Percentiles rank a stretch among this genome's conserved stretches.
phyloP scores from a whole-genome alignment of 2,329 filamentous ascomycete species.

The Scytalidium lignicola region DNA sequence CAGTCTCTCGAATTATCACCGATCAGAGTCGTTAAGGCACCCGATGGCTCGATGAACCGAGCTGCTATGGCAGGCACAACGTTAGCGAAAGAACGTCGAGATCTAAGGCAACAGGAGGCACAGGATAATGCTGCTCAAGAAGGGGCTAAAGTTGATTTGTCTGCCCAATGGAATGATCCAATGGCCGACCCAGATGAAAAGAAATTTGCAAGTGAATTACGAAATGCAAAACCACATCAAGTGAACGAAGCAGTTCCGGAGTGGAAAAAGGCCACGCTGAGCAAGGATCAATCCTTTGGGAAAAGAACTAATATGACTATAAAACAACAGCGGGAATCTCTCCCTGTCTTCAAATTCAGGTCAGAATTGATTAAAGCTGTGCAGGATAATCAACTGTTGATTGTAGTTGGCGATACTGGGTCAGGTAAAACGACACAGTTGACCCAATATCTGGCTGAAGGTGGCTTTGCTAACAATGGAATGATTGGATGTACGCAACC shows the following conservation, averaged over 20 bases:
- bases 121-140: constrained; percentile 73
- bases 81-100: constrained; percentile 83
- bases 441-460: constrained; percentile 92
- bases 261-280: constrained; percentile 82
- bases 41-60: constrained; percentile 95
- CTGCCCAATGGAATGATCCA: constrained; percentile 92
- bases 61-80: constrained; percentile 91
- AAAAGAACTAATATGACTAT: constrained; percentile 89
- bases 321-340: constrained; percentile 84
- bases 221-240: constrained; percentile 57
- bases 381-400: constrained; percentile 80
- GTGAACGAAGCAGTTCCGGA: constrained; percentile 71
- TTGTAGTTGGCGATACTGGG: constrained; percentile 95
- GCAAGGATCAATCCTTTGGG: constrained; percentile 74
- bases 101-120: constrained; percentile 81
- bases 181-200: constrained; percentile 83
- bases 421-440: constrained; percentile 97
- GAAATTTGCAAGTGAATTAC: constrained; percentile 84
- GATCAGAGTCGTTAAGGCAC: constrained; percentile 94
- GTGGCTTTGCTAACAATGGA: constrained; percentile 78
- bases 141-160: constrained; percentile 72
- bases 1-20: constrained; percentile 92
- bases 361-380: constrained; percentile 85
- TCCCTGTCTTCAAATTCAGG: constrained; percentile 87
- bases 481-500: constrained; percentile 97